Percentiles rank a stretch among this genome's conserved stretches.
Evolutionary conservation across 768 basidiomycete species (phyloP).

Genomic region (Amanita phalloides): DNA sequence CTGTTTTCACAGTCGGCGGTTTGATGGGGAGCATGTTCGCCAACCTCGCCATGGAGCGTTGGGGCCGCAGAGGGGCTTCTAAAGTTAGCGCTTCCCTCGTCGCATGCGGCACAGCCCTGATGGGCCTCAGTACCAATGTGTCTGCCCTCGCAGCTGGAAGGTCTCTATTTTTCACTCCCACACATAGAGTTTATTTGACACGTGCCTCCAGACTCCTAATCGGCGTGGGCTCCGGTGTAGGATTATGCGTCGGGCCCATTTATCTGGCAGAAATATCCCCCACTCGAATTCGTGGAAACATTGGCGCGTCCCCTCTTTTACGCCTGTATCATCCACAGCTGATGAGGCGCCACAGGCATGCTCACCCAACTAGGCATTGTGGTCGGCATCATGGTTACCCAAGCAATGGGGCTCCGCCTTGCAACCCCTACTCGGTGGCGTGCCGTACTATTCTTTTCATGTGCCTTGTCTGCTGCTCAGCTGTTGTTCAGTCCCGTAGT

Average conservation of each 20-base stretch:
- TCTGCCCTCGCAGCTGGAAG: conserved; percentile 53
- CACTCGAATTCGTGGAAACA: conserved; percentile 55
- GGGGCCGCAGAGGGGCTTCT: conserved; percentile 62
- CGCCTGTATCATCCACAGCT: background rate
- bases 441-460: conserved; percentile 54
- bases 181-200: background rate
- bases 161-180: conserved; percentile 19
- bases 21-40: conserved; percentile 65
- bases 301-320: conserved; percentile 37
- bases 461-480: conserved; percentile 43
- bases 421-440: conserved; percentile 69
- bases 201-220: conserved; percentile 39
- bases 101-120: conserved; percentile 50
- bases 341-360: conserved; percentile 37
- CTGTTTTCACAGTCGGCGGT: conserved; percentile 83
- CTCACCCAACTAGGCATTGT: conserved; percentile 79
- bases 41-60: conserved; percentile 56
- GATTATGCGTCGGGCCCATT: conserved; percentile 72
- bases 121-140: conserved; percentile 51
- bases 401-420: conserved; percentile 59
- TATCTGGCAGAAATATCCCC: conserved; percentile 85
- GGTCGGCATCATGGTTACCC: conserved; percentile 79
- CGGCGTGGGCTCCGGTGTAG: conserved; percentile 63
- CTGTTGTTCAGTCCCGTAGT: conserved; percentile 41
- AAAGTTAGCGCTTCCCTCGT: conserved; percentile 46